Base-by-base conservation (phyloP, 371 early-diverging fungal species). In the Umbelopsis sp. region DNA sequence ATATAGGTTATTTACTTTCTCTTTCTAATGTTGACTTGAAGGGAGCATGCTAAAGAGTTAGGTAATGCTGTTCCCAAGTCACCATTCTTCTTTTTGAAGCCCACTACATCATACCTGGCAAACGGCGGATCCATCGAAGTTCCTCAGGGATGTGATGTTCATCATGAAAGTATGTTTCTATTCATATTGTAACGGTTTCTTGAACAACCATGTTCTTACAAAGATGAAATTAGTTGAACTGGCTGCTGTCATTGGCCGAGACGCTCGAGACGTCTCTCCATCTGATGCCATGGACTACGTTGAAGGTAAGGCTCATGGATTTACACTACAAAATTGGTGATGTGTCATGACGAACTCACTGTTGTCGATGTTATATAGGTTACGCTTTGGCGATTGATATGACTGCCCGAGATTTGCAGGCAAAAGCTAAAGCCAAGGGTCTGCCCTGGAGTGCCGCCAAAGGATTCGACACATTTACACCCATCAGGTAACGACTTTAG, bases 41-140 rank as follows among this genome's bases (percentile, higher is more conserved):
- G 91, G 67, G 95, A 94, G 69, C 97, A 97, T 72, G 96, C 96
- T 44, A 93, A 94, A 74, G 97, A 97, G 77, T 87, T 98, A 6
- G 93, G 94, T 52, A 97, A 95, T 74, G 87, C 93, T 11, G 92
- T 97, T 18, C 97, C 97, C 4, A 92, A 82, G 29, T 74, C 88
- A 4, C 97, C 97, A 24, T 92, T 97, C 77, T 93, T 96, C 78
- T 98, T 98, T 73, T 84, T 98, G 63, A 98, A 98, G 84, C 98
- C 98, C 12, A 90, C 95, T 4, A 91, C 94, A 48, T 95, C 96
- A 12, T 96, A 90, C 69, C 79, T 94, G 64, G 70, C 83, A 14
- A 80, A 86, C 37, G 91, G 91, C 8, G 89, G 88, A 8, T 83
- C 80, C 62, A 91, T 98, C 63, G 94, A 94, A 72, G 83, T 96